Conservation (phyloP, 2,329 filamentous ascomycete genomes). For the Myriosclerotinia scirpicola region DNA sequence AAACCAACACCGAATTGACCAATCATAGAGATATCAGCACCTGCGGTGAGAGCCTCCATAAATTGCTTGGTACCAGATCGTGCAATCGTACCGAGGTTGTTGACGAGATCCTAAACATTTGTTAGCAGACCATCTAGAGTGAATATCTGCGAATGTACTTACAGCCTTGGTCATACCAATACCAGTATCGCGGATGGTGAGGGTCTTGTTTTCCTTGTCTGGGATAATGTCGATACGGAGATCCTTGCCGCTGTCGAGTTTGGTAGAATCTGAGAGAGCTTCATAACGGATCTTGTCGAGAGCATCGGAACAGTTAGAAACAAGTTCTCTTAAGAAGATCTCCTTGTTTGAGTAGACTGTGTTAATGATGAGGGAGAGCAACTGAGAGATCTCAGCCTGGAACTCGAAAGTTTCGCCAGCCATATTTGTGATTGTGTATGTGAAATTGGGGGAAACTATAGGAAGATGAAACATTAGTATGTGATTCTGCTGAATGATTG, state of each 20-base stretch:
- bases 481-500: neutral
- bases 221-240: slow-evolving; percentile 99
- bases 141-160: slow-evolving; percentile 49
- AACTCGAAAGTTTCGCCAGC: slow-evolving; percentile 96
- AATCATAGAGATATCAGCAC: slow-evolving; percentile 99
- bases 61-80: slow-evolving; percentile 99
- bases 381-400: slow-evolving; percentile 99
- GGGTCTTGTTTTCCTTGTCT: slow-evolving; percentile 94
- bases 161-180: slow-evolving; percentile 99
- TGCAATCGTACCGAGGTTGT: slow-evolving; percentile 99
- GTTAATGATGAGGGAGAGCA: slow-evolving; percentile 99
- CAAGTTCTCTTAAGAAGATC: slow-evolving; percentile 97
- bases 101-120: slow-evolving; percentile 80
- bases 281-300: slow-evolving; percentile 99
- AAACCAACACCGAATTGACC: slow-evolving; percentile 99
- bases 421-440: slow-evolving; percentile 60
- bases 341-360: slow-evolving; percentile 99
- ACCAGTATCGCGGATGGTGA: slow-evolving; percentile 96
- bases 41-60: slow-evolving; percentile 98
- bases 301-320: slow-evolving; percentile 98
- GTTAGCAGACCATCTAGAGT: slow-evolving; percentile 42
- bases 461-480: slow-evolving; percentile 7
- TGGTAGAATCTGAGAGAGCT: slow-evolving; percentile 92
- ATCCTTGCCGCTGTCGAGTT: slow-evolving; percentile 97
- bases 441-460: slow-evolving; percentile 23